phyloP scores from a whole-genome alignment of 169 alveolate species.

The Cryptosporidium tyzzeri region DNA sequence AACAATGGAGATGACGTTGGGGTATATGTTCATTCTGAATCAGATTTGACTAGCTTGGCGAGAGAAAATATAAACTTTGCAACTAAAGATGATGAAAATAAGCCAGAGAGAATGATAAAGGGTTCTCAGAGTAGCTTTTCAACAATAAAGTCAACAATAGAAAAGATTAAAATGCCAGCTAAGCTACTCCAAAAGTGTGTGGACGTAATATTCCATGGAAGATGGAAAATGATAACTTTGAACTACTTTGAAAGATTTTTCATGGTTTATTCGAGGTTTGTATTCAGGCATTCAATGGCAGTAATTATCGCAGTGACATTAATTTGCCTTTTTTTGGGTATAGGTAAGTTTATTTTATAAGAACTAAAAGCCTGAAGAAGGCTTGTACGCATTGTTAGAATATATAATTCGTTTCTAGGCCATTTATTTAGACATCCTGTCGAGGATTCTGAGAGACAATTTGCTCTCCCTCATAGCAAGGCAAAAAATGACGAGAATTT shows the following conservation, averaged over 20 bases:
- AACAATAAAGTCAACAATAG: conserved; percentile 17
- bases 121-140: not conserved
- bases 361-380: not conserved
- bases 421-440: conserved; percentile 70
- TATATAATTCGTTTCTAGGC: conserved; percentile 15
- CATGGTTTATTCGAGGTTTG: conserved; percentile 74
- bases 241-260: conserved; percentile 66
- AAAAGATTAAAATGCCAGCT: conserved; percentile 40
- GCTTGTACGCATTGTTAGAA: not conserved
- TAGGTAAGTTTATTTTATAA: conserved; percentile 40
- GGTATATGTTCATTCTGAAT: conserved; percentile 30
- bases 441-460: conserved; percentile 72
- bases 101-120: not conserved
- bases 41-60: conserved; percentile 27
- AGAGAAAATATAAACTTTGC: conserved; percentile 17
- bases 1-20: conserved; percentile 13
- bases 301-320: conserved; percentile 28
- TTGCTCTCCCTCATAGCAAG: conserved; percentile 67
- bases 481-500: conserved; percentile 53
- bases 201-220: conserved; percentile 59
- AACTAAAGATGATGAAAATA: conserved; percentile 1
- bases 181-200: conserved; percentile 18
- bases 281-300: conserved; percentile 40
- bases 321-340: conserved; percentile 63
- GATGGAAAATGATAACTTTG: conserved; percentile 62